These are phyloP conservation scores for Leccinellum luteum DNA, from an alignment of 768 basidiomycete species.

Conservation along the genomic window DNA sequence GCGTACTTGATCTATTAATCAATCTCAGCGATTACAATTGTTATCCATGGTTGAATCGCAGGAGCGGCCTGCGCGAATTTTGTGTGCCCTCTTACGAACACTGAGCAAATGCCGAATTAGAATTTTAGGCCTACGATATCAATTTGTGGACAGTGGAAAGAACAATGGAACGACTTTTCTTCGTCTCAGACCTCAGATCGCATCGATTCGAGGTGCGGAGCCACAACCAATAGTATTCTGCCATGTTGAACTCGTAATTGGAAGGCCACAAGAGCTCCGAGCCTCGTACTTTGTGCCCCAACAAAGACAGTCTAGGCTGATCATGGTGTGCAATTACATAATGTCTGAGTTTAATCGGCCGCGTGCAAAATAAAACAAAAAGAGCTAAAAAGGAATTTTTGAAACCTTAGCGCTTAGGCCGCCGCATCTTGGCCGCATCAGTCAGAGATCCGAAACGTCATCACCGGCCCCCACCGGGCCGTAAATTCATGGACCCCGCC, in stretches of 20 bases:
- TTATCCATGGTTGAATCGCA: not conserved
- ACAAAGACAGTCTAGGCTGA: not conserved
- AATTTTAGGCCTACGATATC: not conserved
- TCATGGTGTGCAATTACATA: not conserved
- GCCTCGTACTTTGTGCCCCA: not conserved
- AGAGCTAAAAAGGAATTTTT: not conserved
- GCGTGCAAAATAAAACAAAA: not conserved
- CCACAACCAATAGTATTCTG: not conserved
- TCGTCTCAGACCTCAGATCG: not conserved
- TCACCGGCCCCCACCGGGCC: not conserved
- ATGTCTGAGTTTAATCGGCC: not conserved
- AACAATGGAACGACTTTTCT: not conserved
- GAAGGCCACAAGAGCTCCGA: not conserved
- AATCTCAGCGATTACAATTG: not conserved
- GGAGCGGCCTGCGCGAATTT: not conserved
- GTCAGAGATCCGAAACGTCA: not conserved
- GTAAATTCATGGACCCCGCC: not conserved
- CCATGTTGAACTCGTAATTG: not conserved
- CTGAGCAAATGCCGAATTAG: not conserved
- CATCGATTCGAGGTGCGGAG: not conserved
- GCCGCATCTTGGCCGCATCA: too few species aligned
- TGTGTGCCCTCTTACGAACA: not conserved
- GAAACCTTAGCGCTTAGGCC: not conserved
- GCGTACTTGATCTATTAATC: conserved; percentile 30
- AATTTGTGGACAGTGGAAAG: not conserved